Conservation (phyloP, 192 early-diverging fungal genomes). For the Backusella mclennaniae region DNA sequence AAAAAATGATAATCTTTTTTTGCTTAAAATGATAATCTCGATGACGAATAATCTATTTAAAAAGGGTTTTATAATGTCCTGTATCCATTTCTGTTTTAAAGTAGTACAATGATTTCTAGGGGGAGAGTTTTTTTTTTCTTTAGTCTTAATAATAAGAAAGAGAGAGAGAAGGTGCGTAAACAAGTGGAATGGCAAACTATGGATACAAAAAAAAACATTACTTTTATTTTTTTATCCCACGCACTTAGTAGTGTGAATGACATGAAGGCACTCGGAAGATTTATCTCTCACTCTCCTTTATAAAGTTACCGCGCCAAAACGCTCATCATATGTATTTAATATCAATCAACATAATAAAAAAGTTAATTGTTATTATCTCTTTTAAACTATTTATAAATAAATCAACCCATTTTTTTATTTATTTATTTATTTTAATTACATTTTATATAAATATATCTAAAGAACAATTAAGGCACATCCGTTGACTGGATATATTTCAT, state of each 20-base stretch:
- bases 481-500: background rate
- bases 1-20: background rate
- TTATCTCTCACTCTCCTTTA: background rate
- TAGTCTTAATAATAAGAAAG: no score
- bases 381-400: background rate
- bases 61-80: conserved; percentile 1
- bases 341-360: background rate
- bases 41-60: background rate
- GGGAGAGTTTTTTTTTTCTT: background rate
- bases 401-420: background rate
- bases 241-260: background rate
- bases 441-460: background rate
- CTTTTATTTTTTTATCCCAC: no score
- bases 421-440: background rate
- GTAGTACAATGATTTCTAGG: background rate
- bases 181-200: background rate
- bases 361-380: background rate
- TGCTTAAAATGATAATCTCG: background rate
- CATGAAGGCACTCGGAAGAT: background rate
- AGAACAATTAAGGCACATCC: background rate
- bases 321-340: background rate
- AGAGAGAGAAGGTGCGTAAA: background rate
- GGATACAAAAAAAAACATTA: background rate
- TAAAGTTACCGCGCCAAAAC: background rate
- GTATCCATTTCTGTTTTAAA: background rate